These are phyloP conservation scores for Ambrosiella cleistominuta DNA, from an alignment of 2,329 filamentous ascomycete genomes.

Conservation along the genomic window DNA sequence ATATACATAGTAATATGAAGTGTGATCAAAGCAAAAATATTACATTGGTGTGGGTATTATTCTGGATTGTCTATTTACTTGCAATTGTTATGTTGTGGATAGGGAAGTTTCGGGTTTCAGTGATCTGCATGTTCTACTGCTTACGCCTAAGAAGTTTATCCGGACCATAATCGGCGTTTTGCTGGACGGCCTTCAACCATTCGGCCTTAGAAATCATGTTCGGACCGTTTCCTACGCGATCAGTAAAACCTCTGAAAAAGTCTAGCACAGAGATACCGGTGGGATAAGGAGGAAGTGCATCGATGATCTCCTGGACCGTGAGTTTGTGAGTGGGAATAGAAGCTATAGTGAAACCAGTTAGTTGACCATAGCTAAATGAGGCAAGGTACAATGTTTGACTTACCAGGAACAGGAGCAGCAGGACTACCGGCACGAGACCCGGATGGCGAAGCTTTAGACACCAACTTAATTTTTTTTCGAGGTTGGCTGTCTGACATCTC, in stretches of 20 bases:
- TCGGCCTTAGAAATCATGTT: constrained; percentile 34
- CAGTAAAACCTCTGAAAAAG: constrained; percentile 36
- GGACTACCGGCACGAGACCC: constrained; percentile 48
- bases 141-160: constrained; percentile 35
- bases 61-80: neutral
- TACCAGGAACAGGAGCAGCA: constrained; percentile 23
- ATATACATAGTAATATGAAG: neutral
- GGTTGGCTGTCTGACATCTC: constrained; percentile 42
- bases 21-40: neutral
- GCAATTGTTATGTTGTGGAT: neutral
- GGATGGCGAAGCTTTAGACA: constrained; percentile 31
- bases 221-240: constrained; percentile 33
- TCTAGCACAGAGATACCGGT: constrained; percentile 37
- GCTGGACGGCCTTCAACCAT: constrained; percentile 43
- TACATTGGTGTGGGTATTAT: neutral
- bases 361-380: neutral
- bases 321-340: constrained; percentile 19
- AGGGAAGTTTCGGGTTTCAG: too few relatives aligned
- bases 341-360: constrained; percentile 15
- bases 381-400: neutral
- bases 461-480: constrained; percentile 35
- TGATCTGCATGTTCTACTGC: constrained; percentile 15
- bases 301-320: constrained; percentile 36
- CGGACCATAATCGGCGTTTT: constrained; percentile 32
- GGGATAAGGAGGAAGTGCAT: constrained; percentile 30